Evolutionary conservation across 164 flowering plant species (phyloP), one percentile per base, ranked within the genome.

Genomic region (Vitis riparia): DNA sequence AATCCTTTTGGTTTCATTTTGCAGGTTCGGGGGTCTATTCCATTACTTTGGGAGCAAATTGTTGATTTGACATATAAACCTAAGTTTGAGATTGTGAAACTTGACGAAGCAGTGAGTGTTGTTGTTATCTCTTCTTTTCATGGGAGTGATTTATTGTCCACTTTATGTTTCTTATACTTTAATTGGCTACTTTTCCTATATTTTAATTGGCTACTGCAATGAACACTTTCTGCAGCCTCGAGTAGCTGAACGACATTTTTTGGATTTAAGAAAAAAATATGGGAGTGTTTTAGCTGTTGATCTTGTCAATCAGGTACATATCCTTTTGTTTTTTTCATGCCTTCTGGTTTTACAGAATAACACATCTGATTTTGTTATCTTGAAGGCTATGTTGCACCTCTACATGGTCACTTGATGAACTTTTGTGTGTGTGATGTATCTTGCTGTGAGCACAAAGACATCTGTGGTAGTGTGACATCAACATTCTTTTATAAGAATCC

Each of bases 21-120:
- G 55, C 74, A 95, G 99, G 89, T 93, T 73, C 84, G 99, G 52
- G 99, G 99, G 23, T 93, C 99, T 48, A 95, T 95, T 50, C 99
- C 99, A 61, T 80, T 95, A 52, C 77, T 86, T 9, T 95, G 99
- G 99, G 92, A 95, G 83, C 98, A 95, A 75, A 83, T 90, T 78
- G 99, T 93, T 80, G 97, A 95, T 83, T 82, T 95, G 80, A 90
- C 92, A 29, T 95, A 95, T 70, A 95, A 95, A 75, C 99, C 99
- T 23, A 88, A 87, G 73, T 93, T 91, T 82, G 97, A 90, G 85
- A 81, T 95, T 70, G 85, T 95, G 78, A 87, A 69, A 63, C 86
- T 68, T 59, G 98, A 93, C 79, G 98, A 95, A 76, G 93, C 97
- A 66, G 99, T 96, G 73, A 88, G 97, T 89, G 56, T 71, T 72